Evolutionary conservation across 257 asterid genomes (phyloP).

Genomic region (Plantago elongata): DNA sequence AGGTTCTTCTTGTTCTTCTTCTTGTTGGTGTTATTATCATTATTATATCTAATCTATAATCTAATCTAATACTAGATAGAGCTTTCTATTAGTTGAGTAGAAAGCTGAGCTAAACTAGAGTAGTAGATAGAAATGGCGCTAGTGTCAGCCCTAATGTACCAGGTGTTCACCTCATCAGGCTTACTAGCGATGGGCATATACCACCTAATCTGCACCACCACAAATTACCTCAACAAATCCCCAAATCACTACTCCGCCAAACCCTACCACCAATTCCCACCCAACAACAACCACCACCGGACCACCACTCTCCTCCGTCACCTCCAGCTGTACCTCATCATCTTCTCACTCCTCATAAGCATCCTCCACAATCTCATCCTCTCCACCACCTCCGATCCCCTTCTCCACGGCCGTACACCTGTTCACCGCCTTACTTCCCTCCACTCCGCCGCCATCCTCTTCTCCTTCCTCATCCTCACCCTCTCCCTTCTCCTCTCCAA

Average conservation of each 20-base stretch:
- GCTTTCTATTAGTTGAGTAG: too few relatives aligned
- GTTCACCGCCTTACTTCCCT: conserved; percentile 77
- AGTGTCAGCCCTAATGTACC: conserved; percentile 77
- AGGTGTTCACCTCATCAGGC: conserved; percentile 63
- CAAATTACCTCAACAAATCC: conserved; percentile 63
- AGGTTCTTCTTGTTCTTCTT: too few relatives aligned
- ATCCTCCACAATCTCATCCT: conserved; percentile 48
- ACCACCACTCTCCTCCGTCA: conserved; percentile 41
- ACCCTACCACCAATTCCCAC: conserved; percentile 63
- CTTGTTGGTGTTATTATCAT: too few relatives aligned
- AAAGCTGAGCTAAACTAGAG: too few relatives aligned
- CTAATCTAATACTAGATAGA: too few relatives aligned
- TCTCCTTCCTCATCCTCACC: conserved; percentile 65
- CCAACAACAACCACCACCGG: conserved; percentile 21
- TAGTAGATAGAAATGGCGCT: too few relatives aligned
- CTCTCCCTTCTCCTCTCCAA: conserved; percentile 53
- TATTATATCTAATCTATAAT: too few relatives aligned
- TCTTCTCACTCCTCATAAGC: conserved; percentile 50
- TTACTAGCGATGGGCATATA: conserved; percentile 57
- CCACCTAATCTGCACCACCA: conserved; percentile 76
- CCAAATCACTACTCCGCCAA: conserved; percentile 72
- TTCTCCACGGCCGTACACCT: conserved; percentile 72
- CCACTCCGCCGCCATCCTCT: conserved; percentile 57
- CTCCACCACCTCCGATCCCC: conserved; percentile 74
- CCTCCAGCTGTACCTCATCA: conserved; percentile 55